phyloP scores from a whole-genome alignment of 345 rosid genomes.

The Melaleuca quinquenervia region DNA sequence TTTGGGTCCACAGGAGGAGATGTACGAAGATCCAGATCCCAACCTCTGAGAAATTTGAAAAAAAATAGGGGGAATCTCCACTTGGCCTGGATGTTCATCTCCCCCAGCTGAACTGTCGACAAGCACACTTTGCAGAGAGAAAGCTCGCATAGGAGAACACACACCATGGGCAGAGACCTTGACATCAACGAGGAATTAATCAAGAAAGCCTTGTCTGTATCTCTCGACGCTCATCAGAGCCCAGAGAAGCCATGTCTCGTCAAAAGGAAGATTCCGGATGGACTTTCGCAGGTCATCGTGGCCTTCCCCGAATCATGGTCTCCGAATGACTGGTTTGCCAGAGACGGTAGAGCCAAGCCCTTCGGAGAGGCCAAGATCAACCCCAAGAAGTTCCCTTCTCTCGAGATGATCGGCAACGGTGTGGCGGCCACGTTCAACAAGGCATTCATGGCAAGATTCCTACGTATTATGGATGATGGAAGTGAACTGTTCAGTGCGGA shows the following conservation, averaged over 20 bases:
- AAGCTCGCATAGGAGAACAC: too few relatives aligned
- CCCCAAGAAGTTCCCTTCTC: conserved; percentile 26
- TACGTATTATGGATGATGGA: neutral
- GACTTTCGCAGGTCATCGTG: conserved; percentile 14
- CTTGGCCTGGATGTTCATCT: too few relatives aligned
- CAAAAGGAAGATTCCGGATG: neutral
- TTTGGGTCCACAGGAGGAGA: neutral
- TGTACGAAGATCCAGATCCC: neutral
- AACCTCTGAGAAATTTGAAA: too few relatives aligned
- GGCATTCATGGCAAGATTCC: conserved; percentile 35
- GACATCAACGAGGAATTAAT: conserved; percentile 21
- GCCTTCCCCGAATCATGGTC: conserved; percentile 43
- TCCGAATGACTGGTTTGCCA: conserved; percentile 18
- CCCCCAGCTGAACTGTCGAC: too few relatives aligned
- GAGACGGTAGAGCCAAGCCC: neutral
- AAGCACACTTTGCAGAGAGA: too few relatives aligned
- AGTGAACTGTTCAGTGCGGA: conserved; percentile 9
- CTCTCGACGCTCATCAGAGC: conserved; percentile 19
- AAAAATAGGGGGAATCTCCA: too few relatives aligned
- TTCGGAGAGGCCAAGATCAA: conserved; percentile 42
- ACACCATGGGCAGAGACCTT: neutral
- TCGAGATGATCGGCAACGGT: conserved; percentile 36
- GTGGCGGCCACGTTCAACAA: conserved; percentile 38
- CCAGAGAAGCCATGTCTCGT: conserved; percentile 8
- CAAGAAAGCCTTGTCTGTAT: conserved; percentile 19